Evolutionary conservation across 805 yeast species (phyloP).

Genomic region (Soucietia sequanensis): DNA sequence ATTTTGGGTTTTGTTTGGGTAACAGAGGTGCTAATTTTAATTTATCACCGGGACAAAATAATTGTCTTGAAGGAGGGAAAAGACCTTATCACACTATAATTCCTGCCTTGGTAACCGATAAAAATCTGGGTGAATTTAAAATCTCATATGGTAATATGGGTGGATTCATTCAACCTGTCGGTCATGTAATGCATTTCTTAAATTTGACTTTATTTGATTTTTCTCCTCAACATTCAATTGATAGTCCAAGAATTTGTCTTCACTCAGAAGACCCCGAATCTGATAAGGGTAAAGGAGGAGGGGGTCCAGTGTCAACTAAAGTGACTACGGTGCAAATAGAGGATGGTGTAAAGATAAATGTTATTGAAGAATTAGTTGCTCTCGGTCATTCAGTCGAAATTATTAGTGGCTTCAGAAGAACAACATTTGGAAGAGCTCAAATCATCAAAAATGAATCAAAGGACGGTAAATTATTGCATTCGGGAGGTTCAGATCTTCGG

Average conservation of each 20-base stretch:
- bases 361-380: conserved; percentile 41
- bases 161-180: conserved; percentile 84
- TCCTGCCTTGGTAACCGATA: conserved; percentile 72
- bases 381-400: conserved; percentile 59
- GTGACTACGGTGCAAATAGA: conserved; percentile 63
- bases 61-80: conserved; percentile 65
- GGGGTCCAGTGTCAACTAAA: conserved; percentile 61
- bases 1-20: conserved; percentile 66
- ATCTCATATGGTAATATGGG: conserved; percentile 86
- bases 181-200: conserved; percentile 74
- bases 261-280: conserved; percentile 44
- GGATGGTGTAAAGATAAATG: conserved; percentile 54
- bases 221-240: conserved; percentile 72
- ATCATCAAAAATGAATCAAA: conserved; percentile 52
- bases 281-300: conserved; percentile 58
- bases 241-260: conserved; percentile 71
- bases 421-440: conserved; percentile 68
- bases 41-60: conserved; percentile 53
- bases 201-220: conserved; percentile 62
- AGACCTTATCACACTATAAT: conserved; percentile 82
- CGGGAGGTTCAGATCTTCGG: conserved; percentile 76
- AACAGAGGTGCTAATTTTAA: conserved; percentile 78
- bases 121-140: conserved; percentile 43
- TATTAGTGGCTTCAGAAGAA: conserved; percentile 42
- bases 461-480: conserved; percentile 47